Base-by-base conservation (phyloP, 208 protist genomes). In the Wallacemonas sp. region DNA sequence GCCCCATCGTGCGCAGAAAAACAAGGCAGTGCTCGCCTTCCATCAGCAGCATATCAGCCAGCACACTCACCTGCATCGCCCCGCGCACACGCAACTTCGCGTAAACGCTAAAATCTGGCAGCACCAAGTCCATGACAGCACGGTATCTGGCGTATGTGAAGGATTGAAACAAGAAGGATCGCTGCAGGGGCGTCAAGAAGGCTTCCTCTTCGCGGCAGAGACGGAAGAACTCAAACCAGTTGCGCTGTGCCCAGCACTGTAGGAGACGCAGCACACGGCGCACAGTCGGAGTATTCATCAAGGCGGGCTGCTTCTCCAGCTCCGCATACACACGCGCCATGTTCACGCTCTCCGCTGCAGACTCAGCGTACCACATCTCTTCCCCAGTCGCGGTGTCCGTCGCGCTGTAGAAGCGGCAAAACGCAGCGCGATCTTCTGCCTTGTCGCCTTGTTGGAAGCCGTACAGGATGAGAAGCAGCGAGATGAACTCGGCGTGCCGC, bases 111-210 rank as follows among this genome's bases (percentile, higher is more conserved):
- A 66, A 72, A 70, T 90, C 89, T 4, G 89, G 84, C 51, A 84
- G 49, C 62, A 95, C 83, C 11, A 95, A 74, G 30, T 93, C 86
- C 27, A 93, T 34, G 34, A 95, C 82, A 0, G 84, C 86, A 15
- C 90, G 84, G 68, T 86, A 89, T n/a, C 90, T 80, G 1, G 70
- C 72, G 64, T 95, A 95, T 31, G 86, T 85, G 72, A 95, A 93
- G 68, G 86, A 93, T 31, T 93, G 84, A 45, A 91, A 91, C 14
- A 89, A 63, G 5, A 95, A 80, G 2, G 82, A 68, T 2, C 77
- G 68, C 68, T 95, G 90, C 69, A 95, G 68, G 15, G 73, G 68
- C 6, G 86, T 93, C 27, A 94, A 66, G 15, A n/a, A n/a, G 21
- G 38, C 44, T 1, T 38, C 55, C 36, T 61, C 56, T 0, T 64